Percentiles rank a stretch among this genome's conserved stretches.
phyloP scores from a whole-genome alignment of 225 moss, liverwort and hornwort genomes.

The Straminergon stramineum region DNA sequence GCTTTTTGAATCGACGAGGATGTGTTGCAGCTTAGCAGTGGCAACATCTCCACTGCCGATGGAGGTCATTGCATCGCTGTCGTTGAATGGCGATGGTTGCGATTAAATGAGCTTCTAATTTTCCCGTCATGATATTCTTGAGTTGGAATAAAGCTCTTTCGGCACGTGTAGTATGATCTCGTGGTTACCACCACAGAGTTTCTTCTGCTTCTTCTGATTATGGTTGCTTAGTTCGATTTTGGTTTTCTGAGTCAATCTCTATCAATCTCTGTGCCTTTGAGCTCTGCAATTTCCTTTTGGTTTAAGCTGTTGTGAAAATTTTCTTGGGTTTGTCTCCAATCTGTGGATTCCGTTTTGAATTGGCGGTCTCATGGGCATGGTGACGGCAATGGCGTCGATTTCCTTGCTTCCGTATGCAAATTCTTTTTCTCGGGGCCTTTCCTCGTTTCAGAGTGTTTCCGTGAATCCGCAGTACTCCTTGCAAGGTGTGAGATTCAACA shows the following conservation, averaged over 20 bases:
- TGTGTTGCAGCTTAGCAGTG: not conserved
- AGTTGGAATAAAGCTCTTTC: not conserved
- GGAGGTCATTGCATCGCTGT: not conserved
- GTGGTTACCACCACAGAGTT: not conserved
- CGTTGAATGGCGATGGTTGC: slow-evolving; percentile 2
- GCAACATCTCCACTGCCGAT: not conserved
- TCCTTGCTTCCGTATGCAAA: not conserved
- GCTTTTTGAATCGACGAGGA: not conserved
- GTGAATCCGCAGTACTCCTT: not conserved
- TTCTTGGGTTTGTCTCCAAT: not conserved
- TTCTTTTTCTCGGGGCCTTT: not conserved
- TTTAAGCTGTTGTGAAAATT: not conserved
- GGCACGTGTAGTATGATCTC: not conserved
- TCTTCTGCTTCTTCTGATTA: not conserved
- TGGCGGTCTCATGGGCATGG: not conserved
- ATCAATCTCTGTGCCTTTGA: not conserved
- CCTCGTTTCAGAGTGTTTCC: not conserved
- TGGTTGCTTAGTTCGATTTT: not conserved
- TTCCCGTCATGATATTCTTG: not conserved
- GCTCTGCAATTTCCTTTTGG: not conserved
- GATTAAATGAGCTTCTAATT: not conserved
- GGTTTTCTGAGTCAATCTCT: not conserved
- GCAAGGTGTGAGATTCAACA: not conserved
- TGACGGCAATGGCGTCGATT: slow-evolving; percentile 7
- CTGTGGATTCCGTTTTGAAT: not conserved